A percentile compares a stretch with the other conserved stretches of the same genome.
Evolutionary conservation across 768 basidiomycete genomes (phyloP).

Genomic region (Pleurotus tuber-regium): DNA sequence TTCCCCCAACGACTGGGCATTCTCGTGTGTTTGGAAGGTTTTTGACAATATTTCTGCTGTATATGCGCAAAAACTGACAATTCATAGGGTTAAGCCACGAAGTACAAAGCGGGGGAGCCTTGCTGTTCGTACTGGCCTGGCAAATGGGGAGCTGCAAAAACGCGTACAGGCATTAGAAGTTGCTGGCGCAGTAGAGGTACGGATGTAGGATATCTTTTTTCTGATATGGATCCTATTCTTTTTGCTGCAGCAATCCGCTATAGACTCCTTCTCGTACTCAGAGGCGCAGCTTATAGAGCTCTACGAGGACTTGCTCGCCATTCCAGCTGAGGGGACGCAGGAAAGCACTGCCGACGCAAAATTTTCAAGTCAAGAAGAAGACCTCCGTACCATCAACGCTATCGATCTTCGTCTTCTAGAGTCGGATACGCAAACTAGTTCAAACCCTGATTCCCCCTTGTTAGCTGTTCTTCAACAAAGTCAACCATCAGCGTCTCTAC

Average conservation of each 20-base stretch:
- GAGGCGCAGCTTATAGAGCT: conserved; percentile 40
- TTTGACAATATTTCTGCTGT: not conserved
- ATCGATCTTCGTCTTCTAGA: conserved; percentile 32
- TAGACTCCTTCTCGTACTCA: conserved; percentile 33
- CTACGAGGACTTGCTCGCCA: conserved; percentile 44
- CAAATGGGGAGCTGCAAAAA: conserved; percentile 28
- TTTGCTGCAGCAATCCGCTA: conserved; percentile 26
- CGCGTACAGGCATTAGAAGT: conserved; percentile 36
- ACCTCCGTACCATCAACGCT: conserved; percentile 30
- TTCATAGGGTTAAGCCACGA: not conserved
- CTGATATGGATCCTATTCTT: not conserved
- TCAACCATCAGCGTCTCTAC: conserved; percentile 17
- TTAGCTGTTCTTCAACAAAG: conserved; percentile 6
- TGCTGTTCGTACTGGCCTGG: conserved; percentile 2
- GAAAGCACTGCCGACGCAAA: not conserved
- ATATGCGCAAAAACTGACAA: not conserved
- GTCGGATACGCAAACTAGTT: conserved; percentile 5
- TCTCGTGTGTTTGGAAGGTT: conserved; percentile 7
- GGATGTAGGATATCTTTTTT: conserved; percentile 7
- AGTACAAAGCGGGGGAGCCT: not conserved
- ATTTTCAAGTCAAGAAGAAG: conserved; percentile 26
- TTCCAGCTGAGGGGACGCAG: conserved; percentile 19
- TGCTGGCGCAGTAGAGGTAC: conserved; percentile 32
- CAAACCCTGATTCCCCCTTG: conserved; percentile 11
- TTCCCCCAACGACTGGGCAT: not conserved